Evolutionary conservation across 306 rosid genomes (phyloP), one percentile per base, ranked within the genome.

Genomic region (Prunus mume): DNA sequence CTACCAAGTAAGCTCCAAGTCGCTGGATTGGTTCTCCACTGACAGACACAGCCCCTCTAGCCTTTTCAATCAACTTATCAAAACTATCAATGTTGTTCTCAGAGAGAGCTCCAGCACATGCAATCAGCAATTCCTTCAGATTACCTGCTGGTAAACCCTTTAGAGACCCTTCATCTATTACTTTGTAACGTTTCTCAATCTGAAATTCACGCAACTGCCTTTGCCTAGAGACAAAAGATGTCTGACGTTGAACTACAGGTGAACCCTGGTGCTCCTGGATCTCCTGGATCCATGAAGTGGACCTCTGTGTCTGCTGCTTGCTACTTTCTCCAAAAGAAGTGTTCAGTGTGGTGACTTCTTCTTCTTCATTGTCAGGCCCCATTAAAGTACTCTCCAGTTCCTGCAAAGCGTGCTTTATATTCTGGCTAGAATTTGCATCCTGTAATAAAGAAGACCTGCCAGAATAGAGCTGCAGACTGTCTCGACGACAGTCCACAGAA

Each of bases 1-100:
- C 99, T 45, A 95, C 87, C 96, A 95, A 84, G 72, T 95, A 95
- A 66, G 98, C 99, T 60, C 99, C 99, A 3, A 95, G 93, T 72
- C 99, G 87, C 82, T 89, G 93, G 64, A 95, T 83, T 1, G 98
- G 99, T 73, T 88, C 97, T 56, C 99, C 99, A 2, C 84, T 83
- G 65, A 92, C 86, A n/a, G 99, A 90, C 73, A 95, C 97, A 1
- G 61, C 84, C 68, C 72, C 87, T 78, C 86, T 85, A 41, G 93
- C 97, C 77, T 56, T 81, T 60, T 78, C 91, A 54, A 87, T 74
- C 85, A 91, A 81, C 10, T 73, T 83, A 60, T 92, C 89, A 76
- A 91, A 95, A 68, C 58, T 71, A 12, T 72, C 76, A 27, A 75
- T 38, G 76, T 80, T 81, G 84, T 88, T 86, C 20, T 91, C 88